phyloP scores from a whole-genome alignment of 495 filamentous ascomycete genomes.

The Penicilliopsis zonata region DNA sequence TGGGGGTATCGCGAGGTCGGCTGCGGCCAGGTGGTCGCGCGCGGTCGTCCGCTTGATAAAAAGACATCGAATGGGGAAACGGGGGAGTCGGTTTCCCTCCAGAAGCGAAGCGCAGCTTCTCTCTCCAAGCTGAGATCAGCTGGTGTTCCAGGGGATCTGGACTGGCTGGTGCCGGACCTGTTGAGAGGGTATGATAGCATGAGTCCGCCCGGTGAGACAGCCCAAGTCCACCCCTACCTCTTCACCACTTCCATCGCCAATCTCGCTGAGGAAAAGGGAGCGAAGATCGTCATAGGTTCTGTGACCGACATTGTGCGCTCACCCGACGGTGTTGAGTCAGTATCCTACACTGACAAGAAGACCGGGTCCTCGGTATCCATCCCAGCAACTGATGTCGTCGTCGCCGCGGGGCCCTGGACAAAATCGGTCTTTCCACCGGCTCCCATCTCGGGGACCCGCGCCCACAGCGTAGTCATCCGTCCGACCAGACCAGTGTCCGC shows the following conservation, averaged over 20 bases:
- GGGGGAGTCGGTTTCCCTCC: conserved; percentile 42
- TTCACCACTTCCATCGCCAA: conserved; percentile 84
- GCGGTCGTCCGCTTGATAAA: conserved; percentile 32
- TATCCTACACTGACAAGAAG: conserved; percentile 64
- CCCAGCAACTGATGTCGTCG: conserved; percentile 66
- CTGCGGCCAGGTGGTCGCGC: conserved; percentile 59
- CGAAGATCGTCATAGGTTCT: conserved; percentile 54
- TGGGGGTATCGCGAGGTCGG: conserved; percentile 83
- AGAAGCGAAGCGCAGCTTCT: conserved; percentile 60
- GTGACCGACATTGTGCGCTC: conserved; percentile 50
- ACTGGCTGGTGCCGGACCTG: conserved; percentile 68
- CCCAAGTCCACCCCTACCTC: conserved; percentile 87
- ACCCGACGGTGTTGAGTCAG: conserved; percentile 42
- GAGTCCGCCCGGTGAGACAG: conserved; percentile 67
- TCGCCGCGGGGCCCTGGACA: conserved; percentile 91
- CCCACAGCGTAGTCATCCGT: conserved; percentile 82
- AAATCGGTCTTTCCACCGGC: conserved; percentile 56
- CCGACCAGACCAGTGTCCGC: conserved; percentile 63
- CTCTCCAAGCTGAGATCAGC: conserved; percentile 44
- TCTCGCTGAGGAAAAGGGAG: conserved; percentile 65
- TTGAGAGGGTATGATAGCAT: conserved; percentile 68
- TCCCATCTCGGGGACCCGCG: conserved; percentile 70
- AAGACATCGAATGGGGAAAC: conserved; percentile 16
- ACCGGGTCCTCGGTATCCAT: conserved; percentile 45
- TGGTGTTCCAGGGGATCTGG: conserved; percentile 63